A percentile compares a stretch with the other conserved stretches of the same genome.
These are phyloP conservation scores for Macrophomina phaseolina DNA, from an alignment of 2,329 filamentous ascomycete genomes.

Conservation along the genomic window DNA sequence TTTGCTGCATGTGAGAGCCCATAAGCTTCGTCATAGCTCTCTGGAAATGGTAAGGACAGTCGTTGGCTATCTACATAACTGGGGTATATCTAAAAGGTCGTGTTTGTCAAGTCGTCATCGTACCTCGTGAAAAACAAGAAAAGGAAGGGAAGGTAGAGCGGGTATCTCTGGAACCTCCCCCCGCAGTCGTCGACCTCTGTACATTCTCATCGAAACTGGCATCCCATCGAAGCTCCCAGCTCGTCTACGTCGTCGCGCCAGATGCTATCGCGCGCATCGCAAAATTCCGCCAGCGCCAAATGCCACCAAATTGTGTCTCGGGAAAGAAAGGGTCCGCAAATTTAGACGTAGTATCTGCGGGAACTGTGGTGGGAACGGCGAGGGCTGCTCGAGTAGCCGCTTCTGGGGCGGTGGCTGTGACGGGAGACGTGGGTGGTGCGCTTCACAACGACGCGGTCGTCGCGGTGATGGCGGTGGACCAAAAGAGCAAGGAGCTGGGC, in stretches of 20 bases:
- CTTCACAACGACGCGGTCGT: constrained; percentile 59
- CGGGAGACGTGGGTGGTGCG: constrained; percentile 55
- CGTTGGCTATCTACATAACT: constrained; percentile 19
- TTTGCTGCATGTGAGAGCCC: constrained; percentile 11
- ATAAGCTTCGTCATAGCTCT: constrained; percentile 10
- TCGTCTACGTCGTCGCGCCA: constrained; percentile 2
- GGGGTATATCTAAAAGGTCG: constrained; percentile 23
- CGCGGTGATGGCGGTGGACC: constrained; percentile 53
- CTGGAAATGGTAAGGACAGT: constrained; percentile 12
- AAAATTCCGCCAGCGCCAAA: constrained; percentile 14
- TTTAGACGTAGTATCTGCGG: constrained; percentile 40
- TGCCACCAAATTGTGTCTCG: not conserved
- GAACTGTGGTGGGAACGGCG: constrained; percentile 46
- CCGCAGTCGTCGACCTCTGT: not conserved
- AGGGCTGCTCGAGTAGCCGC: constrained; percentile 40
- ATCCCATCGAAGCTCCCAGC: not conserved
- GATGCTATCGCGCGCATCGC: constrained; percentile 7
- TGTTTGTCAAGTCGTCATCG: constrained; percentile 12
- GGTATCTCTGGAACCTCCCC: not conserved
- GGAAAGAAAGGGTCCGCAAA: not conserved
- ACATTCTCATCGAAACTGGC: constrained; percentile 1
- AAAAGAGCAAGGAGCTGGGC: constrained; percentile 64
- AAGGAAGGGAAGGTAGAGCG: not conserved
- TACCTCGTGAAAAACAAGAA: constrained; percentile 8
- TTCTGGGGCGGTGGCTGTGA: constrained; percentile 38